phyloP scores from a whole-genome alignment of 768 basidiomycete species.

The Leccinum arenicola region DNA sequence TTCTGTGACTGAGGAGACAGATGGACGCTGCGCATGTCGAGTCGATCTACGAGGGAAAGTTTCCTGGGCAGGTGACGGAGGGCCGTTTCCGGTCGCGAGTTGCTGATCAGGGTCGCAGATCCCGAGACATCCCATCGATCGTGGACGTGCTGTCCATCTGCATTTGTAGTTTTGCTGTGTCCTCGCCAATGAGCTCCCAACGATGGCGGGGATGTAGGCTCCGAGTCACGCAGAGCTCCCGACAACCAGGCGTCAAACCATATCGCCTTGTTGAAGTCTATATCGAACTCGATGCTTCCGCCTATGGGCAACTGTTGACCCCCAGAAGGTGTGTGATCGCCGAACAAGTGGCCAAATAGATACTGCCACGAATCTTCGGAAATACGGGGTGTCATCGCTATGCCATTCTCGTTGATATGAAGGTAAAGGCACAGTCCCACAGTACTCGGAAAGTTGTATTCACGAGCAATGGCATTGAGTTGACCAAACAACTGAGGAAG shows the following conservation, averaged over 20 bases:
- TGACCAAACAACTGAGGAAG: slow-evolving; percentile 66
- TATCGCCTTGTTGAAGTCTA: slow-evolving; percentile 69
- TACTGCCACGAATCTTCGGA: slow-evolving; percentile 77
- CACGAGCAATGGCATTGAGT: slow-evolving; percentile 72
- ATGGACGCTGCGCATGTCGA: slow-evolving; percentile 44
- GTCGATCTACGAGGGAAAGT: slow-evolving; percentile 66
- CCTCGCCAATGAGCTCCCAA: slow-evolving; percentile 43
- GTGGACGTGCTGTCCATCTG: slow-evolving; percentile 38
- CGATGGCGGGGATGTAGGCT: slow-evolving; percentile 39
- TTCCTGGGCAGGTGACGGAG: slow-evolving; percentile 60
- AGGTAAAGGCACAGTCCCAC: slow-evolving; percentile 78
- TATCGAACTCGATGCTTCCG: slow-evolving; percentile 84
- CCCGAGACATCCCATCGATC: slow-evolving; percentile 32
- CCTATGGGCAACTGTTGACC: slow-evolving; percentile 55
- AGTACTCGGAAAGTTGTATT: slow-evolving; percentile 79
- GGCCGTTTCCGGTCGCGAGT: slow-evolving; percentile 28
- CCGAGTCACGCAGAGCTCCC: slow-evolving; percentile 45
- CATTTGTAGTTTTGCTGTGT: slow-evolving; percentile 50
- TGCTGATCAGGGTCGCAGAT: slow-evolving; percentile 9
- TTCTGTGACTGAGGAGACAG: slow-evolving; percentile 30
- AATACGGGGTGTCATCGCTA: slow-evolving; percentile 62
- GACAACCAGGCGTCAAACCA: slow-evolving; percentile 78
- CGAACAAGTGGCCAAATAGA: slow-evolving; percentile 64
- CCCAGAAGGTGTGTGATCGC: slow-evolving; percentile 34
- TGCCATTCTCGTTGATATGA: slow-evolving; percentile 55